Conservation (phyloP, 352 stramenopile genomes). For the Phytophthora melonis region DNA sequence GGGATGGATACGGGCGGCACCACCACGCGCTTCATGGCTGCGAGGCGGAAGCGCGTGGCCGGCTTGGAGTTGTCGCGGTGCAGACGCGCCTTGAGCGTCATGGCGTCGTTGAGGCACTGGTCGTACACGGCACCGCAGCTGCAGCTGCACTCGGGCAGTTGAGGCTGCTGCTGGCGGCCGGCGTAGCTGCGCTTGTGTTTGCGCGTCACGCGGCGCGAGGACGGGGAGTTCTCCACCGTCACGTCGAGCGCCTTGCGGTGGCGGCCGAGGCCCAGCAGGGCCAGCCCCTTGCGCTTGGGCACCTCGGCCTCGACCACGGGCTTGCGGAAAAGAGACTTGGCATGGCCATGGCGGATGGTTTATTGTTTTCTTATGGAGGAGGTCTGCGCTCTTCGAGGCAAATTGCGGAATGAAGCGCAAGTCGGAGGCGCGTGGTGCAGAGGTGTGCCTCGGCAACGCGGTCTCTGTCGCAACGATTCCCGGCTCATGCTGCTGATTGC, state of each 20-base stretch:
- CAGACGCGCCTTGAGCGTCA: conserved; percentile 42
- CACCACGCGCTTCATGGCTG: conserved; percentile 65
- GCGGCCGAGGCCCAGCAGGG: conserved; percentile 30
- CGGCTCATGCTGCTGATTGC: conserved; percentile 33
- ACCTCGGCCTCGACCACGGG: conserved; percentile 26
- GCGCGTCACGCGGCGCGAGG: conserved; percentile 34
- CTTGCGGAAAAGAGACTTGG: conserved; percentile 33
- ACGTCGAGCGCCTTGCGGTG: conserved; percentile 26
- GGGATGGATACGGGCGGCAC: conserved; percentile 68
- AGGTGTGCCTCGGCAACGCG: conserved; percentile 1
- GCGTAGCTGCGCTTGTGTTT: conserved; percentile 39
- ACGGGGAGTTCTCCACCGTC: conserved; percentile 25
- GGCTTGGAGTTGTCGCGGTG: conserved; percentile 30
- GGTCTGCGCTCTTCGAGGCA: conserved; percentile 29
- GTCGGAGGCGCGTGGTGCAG: too few relatives aligned
- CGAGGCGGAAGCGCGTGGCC: conserved; percentile 61
- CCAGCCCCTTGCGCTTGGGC: conserved; percentile 31
- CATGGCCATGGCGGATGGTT: conserved; percentile 33
- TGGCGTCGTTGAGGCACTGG: conserved; percentile 34
- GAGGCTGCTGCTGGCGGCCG: conserved; percentile 14
- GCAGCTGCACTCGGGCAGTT: conserved; percentile 17
- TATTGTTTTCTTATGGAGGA: conserved; percentile 1
- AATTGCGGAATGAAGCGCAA: conserved; percentile 42
- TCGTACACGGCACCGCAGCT: conserved; percentile 34
- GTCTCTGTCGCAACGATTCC: conserved; percentile 33